Evolutionary conservation across 441 rosid species (phyloP).

Genomic region (Adansonia madagascariensis): DNA sequence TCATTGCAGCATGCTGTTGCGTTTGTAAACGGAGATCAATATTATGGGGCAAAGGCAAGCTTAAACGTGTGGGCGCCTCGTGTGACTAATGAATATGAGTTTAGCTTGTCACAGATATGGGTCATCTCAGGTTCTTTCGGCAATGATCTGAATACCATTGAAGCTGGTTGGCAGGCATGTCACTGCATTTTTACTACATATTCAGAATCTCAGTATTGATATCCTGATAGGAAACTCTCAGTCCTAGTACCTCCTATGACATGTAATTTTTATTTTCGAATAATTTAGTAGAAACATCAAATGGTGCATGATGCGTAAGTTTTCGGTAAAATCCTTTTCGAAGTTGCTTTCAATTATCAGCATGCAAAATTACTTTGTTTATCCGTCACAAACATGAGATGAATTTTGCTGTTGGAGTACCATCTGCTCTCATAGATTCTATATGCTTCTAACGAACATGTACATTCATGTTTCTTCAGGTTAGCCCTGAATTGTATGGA

Average conservation of each 20-base stretch:
- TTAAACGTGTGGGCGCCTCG: constrained; percentile 70
- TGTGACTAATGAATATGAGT: constrained; percentile 59
- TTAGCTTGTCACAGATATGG: constrained; percentile 74
- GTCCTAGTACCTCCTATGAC: background rate
- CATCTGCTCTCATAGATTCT: background rate
- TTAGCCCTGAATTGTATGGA: constrained; percentile 74
- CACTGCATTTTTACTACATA: background rate
- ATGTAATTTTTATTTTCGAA: background rate
- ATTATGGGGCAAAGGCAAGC: constrained; percentile 69
- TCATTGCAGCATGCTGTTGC: constrained; percentile 64
- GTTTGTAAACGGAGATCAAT: constrained; percentile 64
- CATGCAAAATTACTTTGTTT: background rate
- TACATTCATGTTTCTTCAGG: constrained; percentile 44
- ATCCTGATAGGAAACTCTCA: background rate
- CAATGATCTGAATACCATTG: constrained; percentile 68
- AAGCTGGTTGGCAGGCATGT: constrained; percentile 81
- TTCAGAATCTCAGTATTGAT: background rate
- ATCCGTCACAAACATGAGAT: too few relatives aligned
- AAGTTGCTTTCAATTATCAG: constrained; percentile 18
- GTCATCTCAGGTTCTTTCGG: constrained; percentile 75
- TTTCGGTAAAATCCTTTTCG: constrained; percentile 1
- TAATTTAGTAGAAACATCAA: background rate
- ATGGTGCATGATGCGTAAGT: constrained; percentile 1
- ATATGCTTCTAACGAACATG: background rate
- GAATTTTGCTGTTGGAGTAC: background rate